phyloP scores from a whole-genome alignment of 371 early-diverging fungal genomes.

The Mucor mucedo region DNA sequence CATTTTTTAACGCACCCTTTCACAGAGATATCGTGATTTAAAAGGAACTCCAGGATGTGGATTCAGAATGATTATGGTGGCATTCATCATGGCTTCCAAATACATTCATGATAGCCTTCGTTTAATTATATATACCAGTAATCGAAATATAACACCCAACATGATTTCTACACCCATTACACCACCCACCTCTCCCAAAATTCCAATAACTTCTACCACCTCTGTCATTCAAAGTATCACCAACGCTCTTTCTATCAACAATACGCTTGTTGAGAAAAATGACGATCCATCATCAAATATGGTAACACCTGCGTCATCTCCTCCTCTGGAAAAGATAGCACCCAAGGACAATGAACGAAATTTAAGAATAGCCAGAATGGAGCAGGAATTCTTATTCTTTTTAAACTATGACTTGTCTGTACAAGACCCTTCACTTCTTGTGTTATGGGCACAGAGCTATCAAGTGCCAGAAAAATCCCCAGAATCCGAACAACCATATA shows the following conservation, averaged over 20 bases:
- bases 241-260: too few relatives aligned
- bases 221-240: not conserved
- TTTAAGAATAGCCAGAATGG: slow-evolving; percentile 50
- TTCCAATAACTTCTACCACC: not conserved
- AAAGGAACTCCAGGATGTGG: slow-evolving; percentile 62
- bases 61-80: slow-evolving; percentile 58
- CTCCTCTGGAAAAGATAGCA: not conserved
- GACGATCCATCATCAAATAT: slow-evolving; percentile 8
- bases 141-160: slow-evolving; percentile 1
- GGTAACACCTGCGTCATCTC: not conserved
- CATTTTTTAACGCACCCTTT: not conserved
- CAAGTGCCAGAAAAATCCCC: slow-evolving; percentile 1
- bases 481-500: slow-evolving; percentile 20
- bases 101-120: slow-evolving; percentile 52
- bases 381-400: slow-evolving; percentile 63
- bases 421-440: slow-evolving; percentile 37
- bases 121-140: slow-evolving; percentile 35
- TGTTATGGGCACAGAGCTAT: slow-evolving; percentile 38
- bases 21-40: slow-evolving; percentile 54
- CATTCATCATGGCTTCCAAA: slow-evolving; percentile 65
- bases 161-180: slow-evolving; percentile 16
- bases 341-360: slow-evolving; percentile 13
- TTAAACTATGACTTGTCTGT: slow-evolving; percentile 53
- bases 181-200: slow-evolving; percentile 36
- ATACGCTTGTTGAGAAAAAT: too few relatives aligned